These are phyloP conservation scores for Tagetes erecta DNA, from an alignment of 129 eudicot species.

Conservation along the genomic window DNA sequence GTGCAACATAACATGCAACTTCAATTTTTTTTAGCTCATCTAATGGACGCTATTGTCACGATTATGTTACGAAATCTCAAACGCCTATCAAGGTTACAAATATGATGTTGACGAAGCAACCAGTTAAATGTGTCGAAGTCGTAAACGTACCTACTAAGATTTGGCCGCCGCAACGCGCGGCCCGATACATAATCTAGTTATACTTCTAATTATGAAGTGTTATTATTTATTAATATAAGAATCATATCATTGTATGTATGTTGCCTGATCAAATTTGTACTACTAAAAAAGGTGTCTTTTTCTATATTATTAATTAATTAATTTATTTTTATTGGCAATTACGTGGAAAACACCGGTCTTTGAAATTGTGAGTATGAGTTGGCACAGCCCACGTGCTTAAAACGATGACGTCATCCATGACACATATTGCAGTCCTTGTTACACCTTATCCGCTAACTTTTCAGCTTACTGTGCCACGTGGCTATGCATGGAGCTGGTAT, in stretches of 20 bases:
- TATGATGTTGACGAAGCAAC: too few species aligned
- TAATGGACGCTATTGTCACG: too few species aligned
- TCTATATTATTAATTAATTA: not conserved
- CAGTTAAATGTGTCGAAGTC: too few species aligned
- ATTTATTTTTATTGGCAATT: not conserved
- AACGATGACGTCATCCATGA: constrained; percentile 34
- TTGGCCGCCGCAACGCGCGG: too few species aligned
- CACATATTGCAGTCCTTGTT: constrained; percentile 19
- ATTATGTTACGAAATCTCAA: too few species aligned
- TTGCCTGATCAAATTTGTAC: constrained; percentile 1
- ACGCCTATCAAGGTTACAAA: too few species aligned
- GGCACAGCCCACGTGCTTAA: constrained; percentile 39
- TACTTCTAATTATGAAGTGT: too few species aligned
- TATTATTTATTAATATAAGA: not conserved
- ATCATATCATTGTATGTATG: not conserved
- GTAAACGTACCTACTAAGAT: too few species aligned
- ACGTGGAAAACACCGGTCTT: constrained; percentile 15
- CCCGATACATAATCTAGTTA: too few species aligned
- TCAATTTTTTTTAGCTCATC: too few species aligned
- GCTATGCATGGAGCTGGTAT: not conserved
- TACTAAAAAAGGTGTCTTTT: constrained; percentile 3
- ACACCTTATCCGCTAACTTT: constrained; percentile 41
- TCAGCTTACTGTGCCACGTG: constrained; percentile 27
- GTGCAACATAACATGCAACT: too few species aligned
- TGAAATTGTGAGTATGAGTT: constrained; percentile 29